A percentile compares a stretch with the other conserved stretches of the same genome.
Conservation (phyloP, 2,329 filamentous ascomycete genomes). For the Achaetomium macrosporum region DNA sequence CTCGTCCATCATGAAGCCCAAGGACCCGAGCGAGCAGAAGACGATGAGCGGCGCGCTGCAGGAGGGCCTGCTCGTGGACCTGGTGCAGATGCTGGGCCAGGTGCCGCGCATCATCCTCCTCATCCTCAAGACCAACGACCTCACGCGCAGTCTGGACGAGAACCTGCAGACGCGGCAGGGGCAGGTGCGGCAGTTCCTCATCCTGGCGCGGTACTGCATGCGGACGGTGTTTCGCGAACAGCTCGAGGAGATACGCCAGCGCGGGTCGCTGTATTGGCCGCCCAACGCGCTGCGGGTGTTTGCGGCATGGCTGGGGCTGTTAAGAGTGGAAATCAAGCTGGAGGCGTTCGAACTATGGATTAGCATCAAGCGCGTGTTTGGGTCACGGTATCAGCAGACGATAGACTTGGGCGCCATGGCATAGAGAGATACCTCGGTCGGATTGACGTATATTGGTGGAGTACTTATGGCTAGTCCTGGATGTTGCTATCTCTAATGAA, state of each 20-base stretch:
- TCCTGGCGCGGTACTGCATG: slow-evolving; percentile 62
- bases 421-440: slow-evolving; percentile 12
- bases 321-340: slow-evolving; percentile 58
- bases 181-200: slow-evolving; percentile 60
- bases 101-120: slow-evolving; percentile 89
- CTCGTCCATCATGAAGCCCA: slow-evolving; percentile 49
- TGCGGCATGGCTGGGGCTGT: slow-evolving; percentile 51
- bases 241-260: slow-evolving; percentile 49
- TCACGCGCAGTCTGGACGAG: slow-evolving; percentile 91
- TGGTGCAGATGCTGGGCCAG: slow-evolving; percentile 80
- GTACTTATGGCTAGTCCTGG: not conserved
- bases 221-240: slow-evolving; percentile 61
- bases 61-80: slow-evolving; percentile 79
- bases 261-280: slow-evolving; percentile 54
- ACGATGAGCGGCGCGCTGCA: slow-evolving; percentile 78
- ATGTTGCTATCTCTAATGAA: not conserved
- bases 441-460: not conserved
- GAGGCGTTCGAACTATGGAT: slow-evolving; percentile 60
- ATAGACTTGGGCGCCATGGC: slow-evolving; percentile 14
- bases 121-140: slow-evolving; percentile 95
- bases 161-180: slow-evolving; percentile 70
- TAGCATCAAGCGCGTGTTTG: slow-evolving; percentile 44
- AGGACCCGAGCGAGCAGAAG: slow-evolving; percentile 74
- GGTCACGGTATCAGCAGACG: slow-evolving; percentile 17
- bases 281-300: slow-evolving; percentile 49